Base-by-base conservation (phyloP, 441 rosid genomes). In the Aquilaria agallochum region DNA sequence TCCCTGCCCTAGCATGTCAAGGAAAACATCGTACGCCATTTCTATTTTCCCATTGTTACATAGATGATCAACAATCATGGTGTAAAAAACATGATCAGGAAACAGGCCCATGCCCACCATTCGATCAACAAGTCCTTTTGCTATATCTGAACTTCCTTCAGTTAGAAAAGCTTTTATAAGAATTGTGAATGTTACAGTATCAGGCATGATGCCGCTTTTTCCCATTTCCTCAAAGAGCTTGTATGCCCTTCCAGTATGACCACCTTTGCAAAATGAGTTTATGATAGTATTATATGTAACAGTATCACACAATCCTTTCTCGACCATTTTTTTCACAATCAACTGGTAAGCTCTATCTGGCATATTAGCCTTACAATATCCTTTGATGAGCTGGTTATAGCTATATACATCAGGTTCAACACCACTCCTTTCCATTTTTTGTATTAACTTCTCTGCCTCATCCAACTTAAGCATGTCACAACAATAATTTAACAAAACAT, bases 241-340 rank as follows among this genome's bases (percentile, higher is more conserved):
- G 72, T 78, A 83, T 64, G 94, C 96, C 63, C 67, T 83, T 68
- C 63, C 72, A 14, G 74, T 72, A 49, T 60, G 69, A 62, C 78
- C 61, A 20, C 73, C 71, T 70, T 66, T 76, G 64, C 97, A 87
- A 70, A 79, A 82, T 45, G 88, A 84, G 40, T 73, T 59, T 32
- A 91, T 89, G 55, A 94, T 58, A 9, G 94, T 94, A 74, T 93
- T 91, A 70, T 86, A 91, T 50, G 99, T 87, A 70, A 89, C 87
- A 47, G 75, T 92, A 75, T 91, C 96, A 67, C 74, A 77, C 31
- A 89, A 74, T 42, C 90, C 95, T 71, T 84, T 83, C 30, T 76
- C 75, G 76, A 72, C 83, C 97, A 91, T 84, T 71, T 82, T 84
- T 57, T 77, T 71, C 59, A 75, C 64, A 84, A 94, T 75, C 48